Base-by-base conservation (phyloP, 345 rosid species). In the Syzygium oleosum region DNA sequence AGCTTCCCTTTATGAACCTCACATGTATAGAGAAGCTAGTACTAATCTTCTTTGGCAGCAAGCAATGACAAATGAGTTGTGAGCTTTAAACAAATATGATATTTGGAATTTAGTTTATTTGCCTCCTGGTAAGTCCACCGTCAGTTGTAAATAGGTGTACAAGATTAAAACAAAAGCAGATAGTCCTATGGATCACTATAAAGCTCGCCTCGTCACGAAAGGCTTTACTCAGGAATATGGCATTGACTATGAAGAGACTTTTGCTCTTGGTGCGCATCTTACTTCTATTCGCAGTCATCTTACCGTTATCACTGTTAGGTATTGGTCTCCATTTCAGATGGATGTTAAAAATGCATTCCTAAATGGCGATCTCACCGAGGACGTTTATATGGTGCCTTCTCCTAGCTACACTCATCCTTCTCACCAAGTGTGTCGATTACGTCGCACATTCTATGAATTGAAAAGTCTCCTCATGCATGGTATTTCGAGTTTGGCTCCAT, bases 391-490 rank as follows among this genome's bases (percentile, higher is more conserved):
- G 41, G 78, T 29, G 11, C 22, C 41, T 29, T 7, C 78, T 27
- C 41, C 41, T 15, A 0, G 78, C 31, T 65, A 29, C 17, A 7
- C 41, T 65, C 41, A 65, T 65, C 15, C 41, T 29, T 65, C 78
- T 17, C 31, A 65, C 6, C 16, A 65, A 65, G 22, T 29, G 78
- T 65, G 78, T 65, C 22, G 1, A 7, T 65, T 65, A 29, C 12
- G 1, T 2, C 17, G 0, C 1, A 31, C 22, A 65, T 15, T 65
- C 5, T 29, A 65, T 65, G 78, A 22, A 6, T 15, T 5, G 1
- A 65, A 65, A 31, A 41, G 43, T 41, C 43, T 41, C 43, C 43
- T 41, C 43, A 41, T 41, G 43, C 43, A 41, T 41, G 43, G 43
- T 41, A 41, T 41, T 41, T 41, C 6, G 43, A 41, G 43, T 41